phyloP scores from a whole-genome alignment of 2,329 filamentous ascomycete genomes.

The Colletotrichum lindemuthianum region DNA sequence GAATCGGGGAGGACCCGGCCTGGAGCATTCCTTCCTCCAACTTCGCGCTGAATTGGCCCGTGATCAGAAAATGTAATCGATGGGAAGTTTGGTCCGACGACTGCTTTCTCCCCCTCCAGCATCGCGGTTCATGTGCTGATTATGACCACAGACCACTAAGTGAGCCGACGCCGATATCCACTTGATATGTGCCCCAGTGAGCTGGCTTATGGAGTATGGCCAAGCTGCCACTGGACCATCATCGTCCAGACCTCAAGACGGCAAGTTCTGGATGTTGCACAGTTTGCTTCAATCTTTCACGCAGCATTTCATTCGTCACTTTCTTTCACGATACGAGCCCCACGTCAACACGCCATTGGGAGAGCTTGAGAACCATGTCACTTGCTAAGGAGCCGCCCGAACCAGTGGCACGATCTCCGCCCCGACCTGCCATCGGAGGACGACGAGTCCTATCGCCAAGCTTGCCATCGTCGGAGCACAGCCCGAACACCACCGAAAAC shows the following conservation, averaged over 20 bases:
- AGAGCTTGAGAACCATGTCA: neutral
- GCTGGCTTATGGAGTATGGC: neutral
- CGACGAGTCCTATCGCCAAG: neutral
- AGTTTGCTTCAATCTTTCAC: neutral
- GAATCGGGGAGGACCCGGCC: neutral
- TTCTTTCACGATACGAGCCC: neutral
- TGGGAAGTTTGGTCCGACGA: too few species aligned
- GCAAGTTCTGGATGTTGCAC: neutral
- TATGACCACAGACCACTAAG: neutral
- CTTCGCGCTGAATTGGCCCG: constrained; percentile 11
- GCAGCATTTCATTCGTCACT: neutral
- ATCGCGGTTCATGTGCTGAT: too few species aligned
- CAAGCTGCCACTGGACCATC: neutral
- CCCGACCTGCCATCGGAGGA: neutral
- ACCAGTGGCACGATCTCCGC: constrained; percentile 12
- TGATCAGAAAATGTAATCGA: constrained; percentile 3
- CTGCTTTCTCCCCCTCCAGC: too few species aligned
- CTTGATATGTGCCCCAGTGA: neutral
- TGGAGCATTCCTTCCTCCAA: neutral
- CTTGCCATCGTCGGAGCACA: constrained; percentile 1
- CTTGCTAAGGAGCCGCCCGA: neutral
- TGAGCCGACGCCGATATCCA: constrained; percentile 8
- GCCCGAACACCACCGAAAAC: neutral
- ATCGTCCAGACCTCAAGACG: neutral
- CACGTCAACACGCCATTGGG: neutral